A percentile compares a stretch with the other conserved stretches of the same genome.
phyloP scores from a whole-genome alignment of 176 grass and related monocot species.

The Neostapfia colusana region DNA sequence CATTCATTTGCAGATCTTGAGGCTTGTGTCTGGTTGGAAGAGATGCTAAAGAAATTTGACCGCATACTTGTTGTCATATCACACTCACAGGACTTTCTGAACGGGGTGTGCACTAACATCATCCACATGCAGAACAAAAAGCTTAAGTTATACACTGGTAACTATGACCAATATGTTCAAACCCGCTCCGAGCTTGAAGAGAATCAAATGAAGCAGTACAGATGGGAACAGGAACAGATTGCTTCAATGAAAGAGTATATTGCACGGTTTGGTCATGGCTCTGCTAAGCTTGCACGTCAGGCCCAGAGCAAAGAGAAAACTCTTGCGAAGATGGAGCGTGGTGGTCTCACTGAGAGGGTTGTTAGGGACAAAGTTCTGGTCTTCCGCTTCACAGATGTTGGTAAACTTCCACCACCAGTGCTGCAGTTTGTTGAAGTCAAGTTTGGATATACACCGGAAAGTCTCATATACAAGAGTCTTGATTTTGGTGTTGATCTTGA shows the following conservation, averaged over 20 bases:
- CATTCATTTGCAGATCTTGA: slow-evolving; percentile 79
- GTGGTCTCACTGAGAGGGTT: slow-evolving; percentile 84
- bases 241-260: slow-evolving; percentile 92
- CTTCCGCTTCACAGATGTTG: slow-evolving; percentile 77
- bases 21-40: slow-evolving; percentile 95
- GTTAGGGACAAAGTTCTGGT: slow-evolving; percentile 65
- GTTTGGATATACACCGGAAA: slow-evolving; percentile 81
- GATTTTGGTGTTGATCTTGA: slow-evolving; percentile 96
- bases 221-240: slow-evolving; percentile 94
- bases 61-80: slow-evolving; percentile 82
- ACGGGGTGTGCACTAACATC: slow-evolving; percentile 93
- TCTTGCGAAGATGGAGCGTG: slow-evolving; percentile 95
- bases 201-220: slow-evolving; percentile 98
- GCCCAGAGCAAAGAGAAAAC: slow-evolving; percentile 96
- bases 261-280: slow-evolving; percentile 89
- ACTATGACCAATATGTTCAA: slow-evolving; percentile 85
- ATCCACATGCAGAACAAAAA: slow-evolving; percentile 92
- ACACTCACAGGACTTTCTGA: slow-evolving; percentile 87
- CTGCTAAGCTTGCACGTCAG: slow-evolving; percentile 84
- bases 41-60: slow-evolving; percentile 81
- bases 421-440: slow-evolving; percentile 89
- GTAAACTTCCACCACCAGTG: slow-evolving; percentile 82
- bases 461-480: slow-evolving; percentile 77
- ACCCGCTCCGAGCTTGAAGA: slow-evolving; percentile 77
- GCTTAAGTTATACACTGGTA: slow-evolving; percentile 91